A percentile compares a stretch with the other conserved stretches of the same genome.
Evolutionary conservation across 208 protist species (phyloP).

Genomic region (Leishmania arabica): DNA sequence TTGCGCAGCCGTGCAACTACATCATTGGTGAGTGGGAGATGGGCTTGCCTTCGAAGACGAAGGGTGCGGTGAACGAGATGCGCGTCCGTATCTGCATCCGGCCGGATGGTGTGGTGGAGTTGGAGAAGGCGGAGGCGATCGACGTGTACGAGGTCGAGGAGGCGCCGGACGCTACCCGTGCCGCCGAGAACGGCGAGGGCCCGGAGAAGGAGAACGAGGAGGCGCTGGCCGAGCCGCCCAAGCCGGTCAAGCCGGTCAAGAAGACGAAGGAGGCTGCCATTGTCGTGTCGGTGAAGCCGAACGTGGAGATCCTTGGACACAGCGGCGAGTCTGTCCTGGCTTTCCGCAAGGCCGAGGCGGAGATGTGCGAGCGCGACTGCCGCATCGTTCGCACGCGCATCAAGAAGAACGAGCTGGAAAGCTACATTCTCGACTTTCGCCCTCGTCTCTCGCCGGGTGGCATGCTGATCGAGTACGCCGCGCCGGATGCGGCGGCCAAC

Average conservation of each 20-base stretch:
- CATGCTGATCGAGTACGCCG: constrained; percentile 68
- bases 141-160: constrained; percentile 84
- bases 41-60: constrained; percentile 34
- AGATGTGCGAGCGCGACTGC: constrained; percentile 80
- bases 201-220: constrained; percentile 39
- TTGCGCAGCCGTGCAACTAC: constrained; percentile 47
- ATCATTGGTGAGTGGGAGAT: constrained; percentile 79
- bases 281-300: constrained; percentile 58
- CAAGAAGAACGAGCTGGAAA: constrained; percentile 92
- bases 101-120: constrained; percentile 56
- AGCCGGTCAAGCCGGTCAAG: constrained; percentile 18
- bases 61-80: constrained; percentile 52
- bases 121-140: constrained; percentile 68
- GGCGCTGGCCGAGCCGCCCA: constrained; percentile 11
- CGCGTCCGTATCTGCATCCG: constrained; percentile 69
- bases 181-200: constrained; percentile 31
- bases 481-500: constrained; percentile 37
- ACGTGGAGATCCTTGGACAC: constrained; percentile 62
- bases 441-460: constrained; percentile 65
- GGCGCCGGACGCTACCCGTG: constrained; percentile 18
- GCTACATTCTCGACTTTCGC: constrained; percentile 90
- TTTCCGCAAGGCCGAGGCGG: constrained; percentile 67
- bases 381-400: constrained; percentile 72
- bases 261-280: constrained; percentile 47
- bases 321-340: constrained; percentile 39